Base-by-base conservation (phyloP, 108 stramenopile species). In the Stephanodiscus triporus region DNA sequence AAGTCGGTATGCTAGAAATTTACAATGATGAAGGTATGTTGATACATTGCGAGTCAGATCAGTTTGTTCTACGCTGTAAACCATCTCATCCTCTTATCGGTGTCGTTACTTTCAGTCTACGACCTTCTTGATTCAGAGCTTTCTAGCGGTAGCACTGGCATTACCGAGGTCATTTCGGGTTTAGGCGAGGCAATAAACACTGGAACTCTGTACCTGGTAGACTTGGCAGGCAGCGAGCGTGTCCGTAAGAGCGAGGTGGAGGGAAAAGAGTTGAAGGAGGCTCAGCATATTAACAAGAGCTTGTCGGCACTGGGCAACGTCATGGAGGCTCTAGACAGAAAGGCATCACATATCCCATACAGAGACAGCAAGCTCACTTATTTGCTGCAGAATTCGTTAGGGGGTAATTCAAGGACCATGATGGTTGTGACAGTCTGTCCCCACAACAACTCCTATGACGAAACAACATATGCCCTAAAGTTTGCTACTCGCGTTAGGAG, bases 141-240 rank as follows among this genome's bases (percentile, higher is more conserved):
- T 48, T 58, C 60, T 10, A 76, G 47, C 42, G 61, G 55, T 56
- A 69, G 32, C 61, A 78, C 19, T 14, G 73, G 82, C 9, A 48
- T 53, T 13, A 60, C 50, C 10, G 90, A 96, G 80, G 94, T 95
- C 3, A 75, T 78, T 24, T 93, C 90, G 40, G 89, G 91, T 38
- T 54, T 88, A 26, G 89, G 89, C 10, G 80, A 89, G 74, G 80
- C 84, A 27, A 80, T 80, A 38, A 88, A 89, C 65, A 94, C 88
- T 57, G 93, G 93, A 42, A 93, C 84, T 38, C 73, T 99, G 45
- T 95, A 96, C 77, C 84, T 99, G 38, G 96, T 99, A 19, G 99
- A 99, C 85, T 84, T 99, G 59, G 99, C 99, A n/a, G 99, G 99
- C 42, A 95, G 92, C 16, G 99, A 99, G 80, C 96, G 97, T 72